Conservation (phyloP, 2,329 filamentous ascomycete genomes). For the Verticillium dahliae region DNA sequence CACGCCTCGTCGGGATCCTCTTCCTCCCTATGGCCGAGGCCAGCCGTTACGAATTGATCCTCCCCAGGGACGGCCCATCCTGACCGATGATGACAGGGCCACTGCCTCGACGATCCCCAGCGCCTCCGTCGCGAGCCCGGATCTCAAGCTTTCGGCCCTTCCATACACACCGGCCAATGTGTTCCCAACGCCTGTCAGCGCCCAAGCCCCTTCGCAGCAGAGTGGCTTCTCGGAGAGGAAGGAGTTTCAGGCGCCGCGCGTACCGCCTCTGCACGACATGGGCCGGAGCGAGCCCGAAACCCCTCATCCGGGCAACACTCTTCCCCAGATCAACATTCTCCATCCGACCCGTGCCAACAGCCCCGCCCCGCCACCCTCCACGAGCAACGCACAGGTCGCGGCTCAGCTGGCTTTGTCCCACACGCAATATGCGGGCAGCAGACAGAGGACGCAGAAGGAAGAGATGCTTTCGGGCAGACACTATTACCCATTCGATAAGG, state of each 20-base stretch:
- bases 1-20: constrained; percentile 44
- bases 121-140: constrained; percentile 50
- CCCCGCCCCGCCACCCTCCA: constrained; percentile 30
- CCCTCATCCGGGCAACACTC: constrained; percentile 39
- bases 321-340: constrained; percentile 53
- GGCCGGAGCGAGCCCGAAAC: constrained; percentile 50
- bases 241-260: constrained; percentile 45
- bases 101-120: constrained; percentile 55
- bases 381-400: constrained; percentile 44
- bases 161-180: constrained; percentile 48
- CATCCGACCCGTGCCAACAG: constrained; percentile 44
- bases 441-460: constrained; percentile 66
- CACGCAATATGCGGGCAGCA: constrained; percentile 33
- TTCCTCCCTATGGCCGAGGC: constrained; percentile 51
- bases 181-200: constrained; percentile 58
- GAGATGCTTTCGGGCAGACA: constrained; percentile 78
- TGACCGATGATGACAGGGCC: constrained; percentile 50
- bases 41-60: constrained; percentile 57
- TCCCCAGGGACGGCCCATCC: constrained; percentile 49
- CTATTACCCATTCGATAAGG: constrained; percentile 74
- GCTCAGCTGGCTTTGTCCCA: constrained; percentile 55
- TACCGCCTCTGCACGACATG: constrained; percentile 55
- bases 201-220: constrained; percentile 34
- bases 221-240: constrained; percentile 46
- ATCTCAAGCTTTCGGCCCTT: constrained; percentile 55